A percentile compares a stretch with the other conserved stretches of the same genome.
Conservation (phyloP, 768 basidiomycete genomes). For the Phlebiopsis gigantea region DNA sequence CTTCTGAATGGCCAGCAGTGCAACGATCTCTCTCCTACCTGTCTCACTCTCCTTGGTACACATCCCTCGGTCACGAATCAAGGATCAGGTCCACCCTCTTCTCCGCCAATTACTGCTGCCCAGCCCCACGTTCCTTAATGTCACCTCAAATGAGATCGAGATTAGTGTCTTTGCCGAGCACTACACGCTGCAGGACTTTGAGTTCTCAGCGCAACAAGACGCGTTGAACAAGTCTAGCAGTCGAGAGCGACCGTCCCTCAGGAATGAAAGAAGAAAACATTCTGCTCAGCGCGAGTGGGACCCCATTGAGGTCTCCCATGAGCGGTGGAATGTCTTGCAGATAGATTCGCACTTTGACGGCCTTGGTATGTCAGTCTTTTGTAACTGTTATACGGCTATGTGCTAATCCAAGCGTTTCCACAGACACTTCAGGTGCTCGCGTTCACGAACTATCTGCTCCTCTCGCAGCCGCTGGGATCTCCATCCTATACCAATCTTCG, state of each 20-base stretch:
- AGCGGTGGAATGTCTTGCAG: constrained; percentile 75
- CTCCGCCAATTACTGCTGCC: constrained; percentile 68
- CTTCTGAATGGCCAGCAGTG: constrained; percentile 20
- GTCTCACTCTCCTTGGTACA: constrained; percentile 69
- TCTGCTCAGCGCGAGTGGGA: constrained; percentile 28
- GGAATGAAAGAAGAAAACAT: constrained; percentile 17
- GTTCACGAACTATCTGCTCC: constrained; percentile 74
- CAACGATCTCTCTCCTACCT: constrained; percentile 68
- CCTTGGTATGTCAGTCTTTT: constrained; percentile 38
- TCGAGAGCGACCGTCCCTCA: constrained; percentile 31
- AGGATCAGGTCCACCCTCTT: constrained; percentile 52
- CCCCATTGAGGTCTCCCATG: constrained; percentile 64
- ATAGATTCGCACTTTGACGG: constrained; percentile 75
- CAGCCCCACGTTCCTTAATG: constrained; percentile 61
- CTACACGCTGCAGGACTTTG: constrained; percentile 51
- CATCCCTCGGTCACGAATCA: constrained; percentile 65
- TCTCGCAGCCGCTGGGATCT: constrained; percentile 70
- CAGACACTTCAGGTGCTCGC: constrained; percentile 67
- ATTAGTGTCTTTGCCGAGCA: constrained; percentile 70
- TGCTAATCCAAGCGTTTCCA: background rate
- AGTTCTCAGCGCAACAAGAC: constrained; percentile 54
- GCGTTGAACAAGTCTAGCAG: constrained; percentile 37
- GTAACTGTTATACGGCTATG: background rate
- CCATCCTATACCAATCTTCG: constrained; percentile 78
- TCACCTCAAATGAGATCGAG: constrained; percentile 77